Evolutionary conservation across 495 filamentous ascomycete genomes (phyloP), one percentile per base, ranked within the genome.

Genomic region (Clohesyomyces aquaticus): DNA sequence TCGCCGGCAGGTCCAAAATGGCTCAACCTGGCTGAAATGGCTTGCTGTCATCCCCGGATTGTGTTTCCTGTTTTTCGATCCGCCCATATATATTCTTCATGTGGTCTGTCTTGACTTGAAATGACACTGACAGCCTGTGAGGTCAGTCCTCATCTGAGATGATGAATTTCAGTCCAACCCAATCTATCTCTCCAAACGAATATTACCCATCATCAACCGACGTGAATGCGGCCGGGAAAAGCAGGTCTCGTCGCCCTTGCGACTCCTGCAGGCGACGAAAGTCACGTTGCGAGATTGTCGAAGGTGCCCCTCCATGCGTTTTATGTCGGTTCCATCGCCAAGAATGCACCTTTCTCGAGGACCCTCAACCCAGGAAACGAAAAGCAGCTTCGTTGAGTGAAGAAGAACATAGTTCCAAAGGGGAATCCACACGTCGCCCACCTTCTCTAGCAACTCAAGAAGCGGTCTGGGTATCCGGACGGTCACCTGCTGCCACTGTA

Each of bases 281-380:
- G 45, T 71, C 69, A 32, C n/a, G 69, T 48, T 74, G 71, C 42
- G 71, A 72, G 28, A 55, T 71, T 2, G 55, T 64, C 4, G 69
- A 65, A 19, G 67, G 61, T 23, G 56, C 42, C 27, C 21, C 48
- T 0, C 55, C 63, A 19, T 74, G 71, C 50, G 71, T 74, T 4
- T 48, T 74, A 18, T 74, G 71, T 41, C 49, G 59, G 1, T 74
- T 74, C 50, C 71, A 74, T 48, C 50, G 53, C 16, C 69, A 72
- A 32, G 62, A 65, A 25, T 74, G 71, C 53, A 74, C 66, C 4
- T 72, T 72, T 61, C 9, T 49, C 6, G 67, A 64, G 29, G 61
- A 67, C 8, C 63, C 71, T 1, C 57, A 64, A 29, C 65, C 69
- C 1, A 52, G 69, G 23, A 72, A 74, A 48, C 52, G 66, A 14